Base-by-base conservation (phyloP, 306 rosid species). In the Trifolium dubium region DNA sequence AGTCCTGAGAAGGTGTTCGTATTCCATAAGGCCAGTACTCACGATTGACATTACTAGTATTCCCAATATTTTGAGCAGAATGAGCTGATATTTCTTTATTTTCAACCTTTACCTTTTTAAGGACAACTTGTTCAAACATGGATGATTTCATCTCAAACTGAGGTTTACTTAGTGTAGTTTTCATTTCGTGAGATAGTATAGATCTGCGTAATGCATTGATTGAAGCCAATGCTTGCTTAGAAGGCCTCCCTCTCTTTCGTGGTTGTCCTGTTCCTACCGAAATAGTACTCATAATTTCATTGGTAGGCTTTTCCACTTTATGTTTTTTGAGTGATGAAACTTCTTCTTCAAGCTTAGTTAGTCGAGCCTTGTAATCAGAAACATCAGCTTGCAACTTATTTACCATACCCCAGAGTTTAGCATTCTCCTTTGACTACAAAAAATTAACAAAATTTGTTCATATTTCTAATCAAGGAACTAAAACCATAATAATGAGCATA, bases 371-470 rank as follows among this genome's bases (percentile, higher is more conserved):
- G 9, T 13, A n/a, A 13, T 13, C 54, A 49, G 17, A 49, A 49
- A n/a, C 54, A 14, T 49, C 54, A 6, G 54, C 54, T 49, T 49
- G 54, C 3, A 49, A 49, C n/a, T 49, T 49, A 49, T 5, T 5
- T 49, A 49, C 19, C 3, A 49, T 49, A 13, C 54, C 2, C 17
- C 54, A 49, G 0, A 49, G 19, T 19, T 49, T 14, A 49, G 19
- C 50, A 44, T 3, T 44, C 15, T 44, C 50, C 6, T 5, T 44
- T 12, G 50, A 44, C 50, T 44, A 2, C 50, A 12, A 12, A 5
- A 44, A 44, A n/a, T 12, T 11, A 44, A 40, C 4, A 11, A 82
- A 68, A 43, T 31, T 61, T 5, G 30, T 53, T 83, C 50, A 73
- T 64, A 55, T 53, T 14, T 69, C 35, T 12, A 74, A 32, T 67